Conservation (phyloP, 1,284 basidiomycete species). For the Microbotryomycetes sp. region DNA sequence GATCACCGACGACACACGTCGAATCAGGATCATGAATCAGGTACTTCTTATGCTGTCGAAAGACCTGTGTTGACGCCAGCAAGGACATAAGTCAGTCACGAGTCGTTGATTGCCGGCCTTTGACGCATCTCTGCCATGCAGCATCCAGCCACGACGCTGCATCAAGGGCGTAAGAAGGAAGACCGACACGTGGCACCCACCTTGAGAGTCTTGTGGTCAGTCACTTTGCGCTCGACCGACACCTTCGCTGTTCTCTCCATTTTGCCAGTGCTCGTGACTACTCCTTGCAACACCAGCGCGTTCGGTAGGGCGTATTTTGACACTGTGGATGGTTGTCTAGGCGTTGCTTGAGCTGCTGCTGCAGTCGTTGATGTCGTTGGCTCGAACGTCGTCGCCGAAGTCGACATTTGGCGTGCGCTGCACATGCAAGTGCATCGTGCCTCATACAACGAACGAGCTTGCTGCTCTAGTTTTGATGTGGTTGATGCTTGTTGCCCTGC, state of each 20-base stretch:
- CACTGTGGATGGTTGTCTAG: not conserved
- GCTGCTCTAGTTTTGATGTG: too few species aligned
- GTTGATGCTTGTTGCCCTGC: too few species aligned
- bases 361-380: not conserved
- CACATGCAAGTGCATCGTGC: not conserved
- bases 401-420: not conserved
- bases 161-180: too few species aligned
- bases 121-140: too few species aligned
- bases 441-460: too few species aligned
- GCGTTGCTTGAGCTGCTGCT: not conserved
- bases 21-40: slow-evolving; percentile 30
- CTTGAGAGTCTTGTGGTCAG: slow-evolving; percentile 33
- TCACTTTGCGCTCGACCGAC: slow-evolving; percentile 26
- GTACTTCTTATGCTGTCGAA: slow-evolving; percentile 30
- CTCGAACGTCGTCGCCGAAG: not conserved
- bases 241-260: slow-evolving; percentile 29
- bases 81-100: not conserved
- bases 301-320: slow-evolving; percentile 26
- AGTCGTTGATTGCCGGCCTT: not conserved
- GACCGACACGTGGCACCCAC: slow-evolving; percentile 5
- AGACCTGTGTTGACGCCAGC: slow-evolving; percentile 12
- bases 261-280: slow-evolving; percentile 21
- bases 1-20: slow-evolving; percentile 28
- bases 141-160: too few species aligned
- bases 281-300: slow-evolving; percentile 26